Evolutionary conservation across 2,329 filamentous ascomycete species (phyloP), one percentile per base, ranked within the genome.

Genomic region (Penicillium fuscoglaucum): DNA sequence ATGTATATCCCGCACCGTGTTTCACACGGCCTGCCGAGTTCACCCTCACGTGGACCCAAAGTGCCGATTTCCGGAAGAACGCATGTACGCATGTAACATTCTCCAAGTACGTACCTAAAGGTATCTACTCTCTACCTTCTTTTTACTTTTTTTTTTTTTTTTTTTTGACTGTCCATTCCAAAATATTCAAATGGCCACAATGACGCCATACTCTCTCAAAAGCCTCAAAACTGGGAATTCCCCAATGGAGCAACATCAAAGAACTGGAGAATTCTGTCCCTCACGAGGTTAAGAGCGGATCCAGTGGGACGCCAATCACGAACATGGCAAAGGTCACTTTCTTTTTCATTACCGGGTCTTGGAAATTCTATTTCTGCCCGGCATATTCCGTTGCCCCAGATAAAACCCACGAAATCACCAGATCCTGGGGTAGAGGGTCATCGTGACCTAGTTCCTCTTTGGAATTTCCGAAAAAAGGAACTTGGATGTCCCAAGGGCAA

Each of bases 31-130:
- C 46, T 56, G 46, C 53, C 53, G 53, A 47, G 10, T 46, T 31
- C 4, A 44, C 21, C 28, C 37, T 51, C 52, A 55, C 52, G 52
- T 55, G 52, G 45, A 24, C 45, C 2, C 10, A 24, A 52, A 56
- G 47, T 56, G 53, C 53, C 53, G 53, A 45, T 56, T 37, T 39
- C n/a, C 53, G 53, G 53, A 56, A 40, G 26, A 48, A 44, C 29
- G 29, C 29, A 31, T 6, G 31, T 24, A 26, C 29, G 29, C 29
- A 31, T 6, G 31, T 24, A 26, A 37, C 43, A 28, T 45, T 45
- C 43, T 44, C 21, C 4, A 43, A 26, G 13, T 41, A 43, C 13
- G 17, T 15, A 24, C 21, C 4, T 41, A 6, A 35, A 35, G 4
- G 6, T 37, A 40, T 2, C 13, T 17, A 6, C 21, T 21, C 9